Conservation (phyloP, 2,329 filamentous ascomycete genomes). For the Ampelomyces quisqualis region DNA sequence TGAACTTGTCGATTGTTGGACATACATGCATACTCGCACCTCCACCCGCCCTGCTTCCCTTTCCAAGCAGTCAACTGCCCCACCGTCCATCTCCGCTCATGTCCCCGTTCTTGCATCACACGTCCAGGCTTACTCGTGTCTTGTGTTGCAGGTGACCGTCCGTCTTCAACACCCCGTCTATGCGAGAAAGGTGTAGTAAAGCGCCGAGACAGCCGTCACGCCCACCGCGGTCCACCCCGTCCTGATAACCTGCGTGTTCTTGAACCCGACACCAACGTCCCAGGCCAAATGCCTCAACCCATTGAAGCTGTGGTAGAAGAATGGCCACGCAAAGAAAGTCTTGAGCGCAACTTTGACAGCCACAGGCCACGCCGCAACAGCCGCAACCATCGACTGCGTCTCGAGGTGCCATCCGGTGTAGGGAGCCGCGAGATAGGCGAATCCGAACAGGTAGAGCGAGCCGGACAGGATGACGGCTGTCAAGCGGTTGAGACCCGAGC, state of each 20-base stretch:
- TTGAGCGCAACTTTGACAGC: constrained; percentile 62
- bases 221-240: constrained; percentile 66
- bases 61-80: no score
- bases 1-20: no score
- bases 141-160: background rate
- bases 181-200: constrained; percentile 36
- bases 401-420: constrained; percentile 71
- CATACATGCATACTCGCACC: no score
- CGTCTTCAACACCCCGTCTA: background rate
- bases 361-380: constrained; percentile 63
- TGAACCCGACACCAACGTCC: constrained; percentile 64
- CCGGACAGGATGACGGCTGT: constrained; percentile 74
- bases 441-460: constrained; percentile 74
- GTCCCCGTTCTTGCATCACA: no score
- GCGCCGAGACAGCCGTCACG: constrained; percentile 49
- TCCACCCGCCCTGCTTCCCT: no score
- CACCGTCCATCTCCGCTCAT: no score
- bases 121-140: no score
- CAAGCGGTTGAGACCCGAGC: constrained; percentile 75
- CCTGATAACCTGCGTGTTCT: constrained; percentile 64
- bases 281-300: constrained; percentile 71
- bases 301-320: constrained; percentile 68
- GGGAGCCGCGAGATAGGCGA: constrained; percentile 78
- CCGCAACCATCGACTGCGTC: constrained; percentile 62
- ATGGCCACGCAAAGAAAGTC: constrained; percentile 60